phyloP scores from a whole-genome alignment of 176 grass and related monocot species.

The Elymus sibiricus region DNA sequence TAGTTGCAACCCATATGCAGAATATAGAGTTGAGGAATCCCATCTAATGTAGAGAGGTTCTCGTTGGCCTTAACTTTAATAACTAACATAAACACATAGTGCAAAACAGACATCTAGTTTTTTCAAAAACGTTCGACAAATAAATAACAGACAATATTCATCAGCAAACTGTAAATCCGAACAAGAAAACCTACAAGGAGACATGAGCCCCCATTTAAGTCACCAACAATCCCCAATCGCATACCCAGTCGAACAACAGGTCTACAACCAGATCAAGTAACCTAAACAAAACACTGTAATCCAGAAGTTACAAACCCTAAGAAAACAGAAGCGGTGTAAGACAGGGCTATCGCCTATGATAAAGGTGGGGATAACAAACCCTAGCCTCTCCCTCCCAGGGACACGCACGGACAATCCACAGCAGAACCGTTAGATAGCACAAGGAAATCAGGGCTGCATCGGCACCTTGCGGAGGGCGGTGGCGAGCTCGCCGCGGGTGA shows the following conservation, averaged over 20 bases:
- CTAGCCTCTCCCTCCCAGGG: neutral
- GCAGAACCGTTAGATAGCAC: too few species aligned
- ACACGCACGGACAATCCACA: neutral
- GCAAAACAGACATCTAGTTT: neutral
- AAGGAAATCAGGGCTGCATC: neutral
- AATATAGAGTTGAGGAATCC: neutral
- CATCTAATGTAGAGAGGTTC: neutral
- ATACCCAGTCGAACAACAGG: neutral
- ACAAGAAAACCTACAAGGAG: neutral
- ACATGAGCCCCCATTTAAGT: neutral
- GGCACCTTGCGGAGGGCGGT: conserved; percentile 82
- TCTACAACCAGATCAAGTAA: neutral
- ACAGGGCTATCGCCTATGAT: neutral
- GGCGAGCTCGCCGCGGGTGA: conserved; percentile 95
- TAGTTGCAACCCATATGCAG: neutral
- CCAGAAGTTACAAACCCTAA: neutral
- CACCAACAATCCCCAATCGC: neutral
- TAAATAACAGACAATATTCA: neutral
- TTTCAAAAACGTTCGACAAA: neutral
- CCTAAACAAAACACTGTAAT: neutral
- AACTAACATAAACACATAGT: too few species aligned
- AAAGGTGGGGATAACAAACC: neutral
- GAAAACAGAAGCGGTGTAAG: neutral
- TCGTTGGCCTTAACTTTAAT: neutral
- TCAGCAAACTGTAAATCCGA: neutral